These are phyloP conservation scores for Galerina sulciceps DNA, from an alignment of 768 basidiomycete species.

Conservation along the genomic window DNA sequence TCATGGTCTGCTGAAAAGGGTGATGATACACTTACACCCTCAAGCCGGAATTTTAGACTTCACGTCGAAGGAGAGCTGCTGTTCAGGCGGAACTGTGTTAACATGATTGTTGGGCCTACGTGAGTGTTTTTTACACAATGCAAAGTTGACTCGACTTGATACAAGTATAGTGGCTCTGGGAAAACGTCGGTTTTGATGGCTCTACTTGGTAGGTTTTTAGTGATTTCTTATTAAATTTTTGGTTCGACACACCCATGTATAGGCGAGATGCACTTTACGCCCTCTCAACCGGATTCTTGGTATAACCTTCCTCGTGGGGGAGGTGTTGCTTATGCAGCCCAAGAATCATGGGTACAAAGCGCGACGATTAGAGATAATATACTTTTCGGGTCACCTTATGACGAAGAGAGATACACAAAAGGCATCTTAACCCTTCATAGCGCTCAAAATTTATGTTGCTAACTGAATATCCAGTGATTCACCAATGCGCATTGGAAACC, in stretches of 20 bases:
- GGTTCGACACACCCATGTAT: not conserved
- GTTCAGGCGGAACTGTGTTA: slow-evolving; percentile 58
- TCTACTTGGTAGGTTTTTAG: slow-evolving; percentile 39
- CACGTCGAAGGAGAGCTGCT: slow-evolving; percentile 54
- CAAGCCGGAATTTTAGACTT: slow-evolving; percentile 53
- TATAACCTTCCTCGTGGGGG: slow-evolving; percentile 65
- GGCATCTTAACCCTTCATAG: slow-evolving; percentile 7
- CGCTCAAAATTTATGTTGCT: not conserved
- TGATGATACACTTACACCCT: slow-evolving; percentile 41
- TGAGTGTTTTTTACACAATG: slow-evolving; percentile 4
- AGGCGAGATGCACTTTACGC: slow-evolving; percentile 68
- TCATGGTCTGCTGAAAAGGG: slow-evolving; percentile 50
- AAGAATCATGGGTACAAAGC: slow-evolving; percentile 84
- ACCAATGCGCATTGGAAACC: slow-evolving; percentile 71
- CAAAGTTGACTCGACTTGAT: not conserved
- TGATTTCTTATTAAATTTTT: too few species aligned
- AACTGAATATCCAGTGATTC: slow-evolving; percentile 56
- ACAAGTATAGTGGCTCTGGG: slow-evolving; percentile 40
- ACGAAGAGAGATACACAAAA: slow-evolving; percentile 75
- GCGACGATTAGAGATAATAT: slow-evolving; percentile 82
- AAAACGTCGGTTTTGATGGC: slow-evolving; percentile 71
- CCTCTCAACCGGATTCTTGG: slow-evolving; percentile 56
- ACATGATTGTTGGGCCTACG: slow-evolving; percentile 63
- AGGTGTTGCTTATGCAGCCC: slow-evolving; percentile 78
- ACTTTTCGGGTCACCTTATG: slow-evolving; percentile 73